Base-by-base conservation (phyloP, 768 basidiomycete species). In the Lanmaoa rubissima region DNA sequence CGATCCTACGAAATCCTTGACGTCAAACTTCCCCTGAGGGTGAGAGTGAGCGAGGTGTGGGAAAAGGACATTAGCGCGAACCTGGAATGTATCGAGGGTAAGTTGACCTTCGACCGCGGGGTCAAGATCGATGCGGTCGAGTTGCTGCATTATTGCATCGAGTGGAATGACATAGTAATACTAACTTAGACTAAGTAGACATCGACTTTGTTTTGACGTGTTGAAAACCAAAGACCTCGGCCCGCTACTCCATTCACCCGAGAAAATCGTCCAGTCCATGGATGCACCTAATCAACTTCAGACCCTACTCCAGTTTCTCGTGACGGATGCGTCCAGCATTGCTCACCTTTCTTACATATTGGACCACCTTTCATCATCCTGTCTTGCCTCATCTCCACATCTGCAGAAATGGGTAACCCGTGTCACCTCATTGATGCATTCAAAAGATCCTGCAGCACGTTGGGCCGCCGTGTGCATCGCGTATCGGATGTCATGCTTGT, bases 381-480 rank as follows among this genome's bases (percentile, higher is more conserved):
- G 69, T 58, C 81, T 93, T 47, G 49, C 65, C 2, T 82, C 87
- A 1, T 90, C 89, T 4, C 62, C 84, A 3, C 86, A 92, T 66
- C 74, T 84, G 11, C 74, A 82, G 53, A 91, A 90, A 79, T 94
- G 90, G 90, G 76, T 78, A 13, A 76, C 81, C n/a, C 80, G 91
- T 54, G 75, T 92, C 58, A 84, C 82, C 61, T 84, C 90, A 3
- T 75, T 93, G 51, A 75, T 93, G 48, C 86, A 88, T 65, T 86
- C 92, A 17, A 91, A 88, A 73, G 84, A 90, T 62, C 66, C 84
- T n/a, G 86, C 82, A 41, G 84, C 82, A 51, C 82, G 88, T 55
- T 94, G 92, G 92, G 85, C 87, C 21, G 92, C 89, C 10, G 75
- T 92, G 35, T 88, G 83, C 62, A 71, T 93, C 46, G 91, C 92